A percentile compares a stretch with the other conserved stretches of the same genome.
Evolutionary conservation across 805 yeast genomes (phyloP).

Genomic region (Teunomyces barrocoloradensis): DNA sequence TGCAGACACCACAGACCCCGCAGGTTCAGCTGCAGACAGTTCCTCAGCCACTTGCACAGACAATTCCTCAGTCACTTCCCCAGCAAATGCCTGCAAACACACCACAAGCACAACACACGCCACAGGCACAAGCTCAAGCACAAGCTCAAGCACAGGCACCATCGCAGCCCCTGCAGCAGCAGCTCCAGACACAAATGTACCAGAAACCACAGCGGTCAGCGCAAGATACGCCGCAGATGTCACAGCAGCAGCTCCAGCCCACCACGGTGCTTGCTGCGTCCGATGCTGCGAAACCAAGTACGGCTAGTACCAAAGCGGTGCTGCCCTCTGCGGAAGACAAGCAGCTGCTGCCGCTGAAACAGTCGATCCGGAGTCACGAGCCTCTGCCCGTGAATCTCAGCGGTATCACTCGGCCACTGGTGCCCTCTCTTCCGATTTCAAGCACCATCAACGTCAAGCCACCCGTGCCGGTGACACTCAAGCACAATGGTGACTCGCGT

Average conservation of each 20-base stretch:
- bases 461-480: constrained; percentile 62
- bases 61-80: no score
- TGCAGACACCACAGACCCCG: not conserved
- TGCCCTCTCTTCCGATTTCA: constrained; percentile 72
- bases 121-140: not conserved
- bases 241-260: constrained; percentile 25
- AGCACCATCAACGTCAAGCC: constrained; percentile 62
- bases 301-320: not conserved
- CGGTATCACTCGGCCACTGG: constrained; percentile 49
- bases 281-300: constrained; percentile 8
- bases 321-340: constrained; percentile 12
- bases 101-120: not conserved
- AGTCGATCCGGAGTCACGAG: constrained; percentile 8
- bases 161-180: not conserved
- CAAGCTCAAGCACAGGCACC: no score
- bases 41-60: not conserved
- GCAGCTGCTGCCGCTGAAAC: constrained; percentile 4
- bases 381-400: constrained; percentile 30
- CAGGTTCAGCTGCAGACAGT: not conserved
- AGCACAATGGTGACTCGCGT: constrained; percentile 52
- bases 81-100: not conserved
- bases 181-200: constrained; percentile 9
- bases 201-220: constrained; percentile 10
- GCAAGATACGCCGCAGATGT: constrained; percentile 11
- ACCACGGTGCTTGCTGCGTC: constrained; percentile 12